Evolutionary conservation across 2,329 filamentous ascomycete species (phyloP).

Genomic region (Pestalotiopsis sp.): DNA sequence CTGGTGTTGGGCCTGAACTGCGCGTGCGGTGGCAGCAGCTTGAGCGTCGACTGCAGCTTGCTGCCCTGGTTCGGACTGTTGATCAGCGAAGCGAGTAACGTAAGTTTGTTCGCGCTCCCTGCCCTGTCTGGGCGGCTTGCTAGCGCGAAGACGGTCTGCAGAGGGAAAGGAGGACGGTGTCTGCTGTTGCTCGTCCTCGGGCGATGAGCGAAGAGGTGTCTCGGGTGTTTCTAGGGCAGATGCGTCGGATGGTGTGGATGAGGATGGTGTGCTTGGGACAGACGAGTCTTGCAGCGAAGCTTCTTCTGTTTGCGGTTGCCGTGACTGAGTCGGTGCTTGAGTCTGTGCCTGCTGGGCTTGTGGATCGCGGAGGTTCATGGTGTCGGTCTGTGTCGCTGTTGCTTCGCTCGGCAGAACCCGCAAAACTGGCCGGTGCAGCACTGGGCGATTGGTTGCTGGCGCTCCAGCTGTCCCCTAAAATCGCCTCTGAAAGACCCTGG

Average conservation of each 20-base stretch:
- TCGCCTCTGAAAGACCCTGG: neutral
- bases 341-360: neutral
- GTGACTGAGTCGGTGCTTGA: neutral
- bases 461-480: neutral
- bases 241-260: neutral
- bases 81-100: neutral
- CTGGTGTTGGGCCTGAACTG: conserved; percentile 11
- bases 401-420: neutral
- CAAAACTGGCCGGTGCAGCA: neutral
- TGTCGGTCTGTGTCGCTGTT: neutral
- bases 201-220: neutral
- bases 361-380: neutral
- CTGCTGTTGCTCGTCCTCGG: neutral
- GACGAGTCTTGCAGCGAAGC: neutral
- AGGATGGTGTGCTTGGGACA: neutral
- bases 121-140: neutral
- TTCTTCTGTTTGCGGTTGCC: neutral
- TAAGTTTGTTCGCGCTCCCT: neutral
- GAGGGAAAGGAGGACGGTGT: neutral
- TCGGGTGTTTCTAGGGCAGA: neutral
- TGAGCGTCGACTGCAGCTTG: conserved; percentile 1
- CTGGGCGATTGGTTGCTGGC: neutral
- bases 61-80: neutral
- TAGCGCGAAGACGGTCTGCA: neutral
- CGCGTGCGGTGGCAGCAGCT: conserved; percentile 7